Evolutionary conservation across 768 basidiomycete species (phyloP).

Genomic region (Psilocybe tampanensis): DNA sequence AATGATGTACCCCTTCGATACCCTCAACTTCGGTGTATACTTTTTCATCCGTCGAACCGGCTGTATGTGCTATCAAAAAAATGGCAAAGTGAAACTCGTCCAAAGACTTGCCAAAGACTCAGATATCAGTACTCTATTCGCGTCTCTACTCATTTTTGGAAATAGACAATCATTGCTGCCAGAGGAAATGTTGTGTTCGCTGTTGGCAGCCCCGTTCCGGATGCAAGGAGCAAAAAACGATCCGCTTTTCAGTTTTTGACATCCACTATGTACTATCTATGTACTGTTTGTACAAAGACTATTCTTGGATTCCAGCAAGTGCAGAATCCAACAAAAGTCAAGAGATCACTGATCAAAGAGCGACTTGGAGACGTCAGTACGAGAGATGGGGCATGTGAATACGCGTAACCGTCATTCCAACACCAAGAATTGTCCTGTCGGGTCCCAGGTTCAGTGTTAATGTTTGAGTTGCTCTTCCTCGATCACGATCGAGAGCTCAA

Average conservation of each 20-base stretch:
- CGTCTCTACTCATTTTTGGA: too few species aligned
- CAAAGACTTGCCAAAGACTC: too few species aligned
- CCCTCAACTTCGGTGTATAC: too few species aligned
- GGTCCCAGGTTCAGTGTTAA: not conserved
- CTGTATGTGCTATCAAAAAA: too few species aligned
- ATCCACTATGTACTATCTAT: not conserved
- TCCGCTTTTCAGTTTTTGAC: not conserved
- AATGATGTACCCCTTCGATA: not conserved
- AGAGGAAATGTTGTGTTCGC: not conserved
- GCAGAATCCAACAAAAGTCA: constrained; percentile 4
- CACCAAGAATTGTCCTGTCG: not conserved
- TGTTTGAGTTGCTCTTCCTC: constrained; percentile 3
- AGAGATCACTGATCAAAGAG: constrained; percentile 11
- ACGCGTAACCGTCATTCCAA: constrained; percentile 2
- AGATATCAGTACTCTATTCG: too few species aligned
- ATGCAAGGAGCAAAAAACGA: not conserved
- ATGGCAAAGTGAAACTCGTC: too few species aligned
- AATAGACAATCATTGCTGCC: not conserved
- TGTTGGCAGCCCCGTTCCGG: not conserved
- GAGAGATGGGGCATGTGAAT: not conserved
- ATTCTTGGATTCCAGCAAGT: not conserved
- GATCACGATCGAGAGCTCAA: not conserved
- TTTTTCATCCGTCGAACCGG: too few species aligned
- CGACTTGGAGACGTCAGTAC: constrained; percentile 6
- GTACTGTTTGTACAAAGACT: not conserved